Conservation (phyloP, 495 filamentous ascomycete genomes). For the Trichoderma orchidacearum region DNA sequence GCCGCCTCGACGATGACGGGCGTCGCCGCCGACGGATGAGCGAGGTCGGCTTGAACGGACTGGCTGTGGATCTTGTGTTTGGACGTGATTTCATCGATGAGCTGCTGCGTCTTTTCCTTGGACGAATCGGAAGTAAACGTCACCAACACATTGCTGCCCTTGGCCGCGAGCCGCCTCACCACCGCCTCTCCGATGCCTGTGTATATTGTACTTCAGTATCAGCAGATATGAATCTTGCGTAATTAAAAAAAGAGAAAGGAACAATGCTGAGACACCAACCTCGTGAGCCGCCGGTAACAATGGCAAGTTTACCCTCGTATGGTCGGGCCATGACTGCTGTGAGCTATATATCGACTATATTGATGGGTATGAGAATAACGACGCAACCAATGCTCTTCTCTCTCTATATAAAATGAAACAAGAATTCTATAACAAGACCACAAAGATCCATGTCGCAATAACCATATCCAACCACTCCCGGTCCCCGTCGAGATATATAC, state of each 20-base stretch:
- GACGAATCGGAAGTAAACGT: conserved; percentile 50
- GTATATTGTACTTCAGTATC: conserved; percentile 5
- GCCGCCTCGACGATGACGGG: conserved; percentile 16
- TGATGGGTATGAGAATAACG: too few species aligned
- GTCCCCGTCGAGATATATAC: not conserved
- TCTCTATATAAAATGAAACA: too few species aligned
- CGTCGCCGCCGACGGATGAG: conserved; percentile 12
- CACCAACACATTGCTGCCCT: conserved; percentile 55
- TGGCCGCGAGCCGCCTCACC: conserved; percentile 60
- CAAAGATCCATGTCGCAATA: not conserved
- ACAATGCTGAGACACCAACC: too few species aligned
- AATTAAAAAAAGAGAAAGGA: not conserved
- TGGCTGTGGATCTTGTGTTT: conserved; percentile 23
- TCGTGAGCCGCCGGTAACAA: conserved; percentile 66
- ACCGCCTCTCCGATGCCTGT: conserved; percentile 81
- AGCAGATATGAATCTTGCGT: not conserved
- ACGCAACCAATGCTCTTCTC: too few species aligned
- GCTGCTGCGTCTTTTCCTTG: conserved; percentile 7
- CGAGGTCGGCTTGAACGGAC: conserved; percentile 31
- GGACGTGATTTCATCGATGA: conserved; percentile 25
- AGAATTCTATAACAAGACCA: too few species aligned
- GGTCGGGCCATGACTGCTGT: conserved; percentile 14
- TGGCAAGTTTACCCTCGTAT: conserved; percentile 56
- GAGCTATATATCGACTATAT: not conserved
- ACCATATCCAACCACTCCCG: not conserved